Percentiles rank a stretch among this genome's conserved stretches.
Evolutionary conservation across 176 grass and related monocot species (phyloP).

Genomic region (Triticum timopheevii): DNA sequence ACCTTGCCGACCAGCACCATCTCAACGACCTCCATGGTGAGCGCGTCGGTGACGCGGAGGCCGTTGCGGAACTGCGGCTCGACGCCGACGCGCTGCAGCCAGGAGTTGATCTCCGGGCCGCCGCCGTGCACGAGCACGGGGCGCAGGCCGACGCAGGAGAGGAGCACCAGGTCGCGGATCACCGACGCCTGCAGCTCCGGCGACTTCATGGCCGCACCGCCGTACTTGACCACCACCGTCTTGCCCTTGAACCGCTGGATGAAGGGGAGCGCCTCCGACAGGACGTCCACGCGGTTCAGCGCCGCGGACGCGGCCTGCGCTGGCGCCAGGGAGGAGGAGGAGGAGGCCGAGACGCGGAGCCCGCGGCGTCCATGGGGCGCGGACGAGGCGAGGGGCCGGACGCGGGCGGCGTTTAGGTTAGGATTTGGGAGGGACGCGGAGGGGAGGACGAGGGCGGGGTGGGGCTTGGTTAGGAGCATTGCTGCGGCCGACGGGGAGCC

Average conservation of each 20-base stretch:
- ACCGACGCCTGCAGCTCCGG: slow-evolving; percentile 60
- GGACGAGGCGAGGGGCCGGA: not conserved
- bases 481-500: not conserved
- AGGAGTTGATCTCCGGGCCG: slow-evolving; percentile 79
- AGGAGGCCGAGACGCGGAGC: slow-evolving; percentile 11
- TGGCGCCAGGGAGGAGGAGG: slow-evolving; percentile 10
- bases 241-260: slow-evolving; percentile 88
- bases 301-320: slow-evolving; percentile 19
- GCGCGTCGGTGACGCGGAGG: slow-evolving; percentile 72
- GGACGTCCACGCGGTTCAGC: slow-evolving; percentile 60
- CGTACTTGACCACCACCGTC: slow-evolving; percentile 90
- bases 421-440: slow-evolving; percentile 6
- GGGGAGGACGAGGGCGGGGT: not conserved
- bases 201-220: slow-evolving; percentile 77
- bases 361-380: too few species aligned
- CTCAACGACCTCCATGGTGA: slow-evolving; percentile 79
- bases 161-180: slow-evolving; percentile 73
- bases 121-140: slow-evolving; percentile 83
- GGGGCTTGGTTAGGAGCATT: slow-evolving; percentile 34
- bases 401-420: not conserved
- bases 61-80: slow-evolving; percentile 69
- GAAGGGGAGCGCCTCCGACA: slow-evolving; percentile 90
- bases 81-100: slow-evolving; percentile 51
- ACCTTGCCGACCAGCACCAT: slow-evolving; percentile 90
- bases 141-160: slow-evolving; percentile 75